Percentiles rank a stretch among this genome's conserved stretches.
phyloP scores from a whole-genome alignment of 768 basidiomycete species.

The Cyclocybe cylindracea region DNA sequence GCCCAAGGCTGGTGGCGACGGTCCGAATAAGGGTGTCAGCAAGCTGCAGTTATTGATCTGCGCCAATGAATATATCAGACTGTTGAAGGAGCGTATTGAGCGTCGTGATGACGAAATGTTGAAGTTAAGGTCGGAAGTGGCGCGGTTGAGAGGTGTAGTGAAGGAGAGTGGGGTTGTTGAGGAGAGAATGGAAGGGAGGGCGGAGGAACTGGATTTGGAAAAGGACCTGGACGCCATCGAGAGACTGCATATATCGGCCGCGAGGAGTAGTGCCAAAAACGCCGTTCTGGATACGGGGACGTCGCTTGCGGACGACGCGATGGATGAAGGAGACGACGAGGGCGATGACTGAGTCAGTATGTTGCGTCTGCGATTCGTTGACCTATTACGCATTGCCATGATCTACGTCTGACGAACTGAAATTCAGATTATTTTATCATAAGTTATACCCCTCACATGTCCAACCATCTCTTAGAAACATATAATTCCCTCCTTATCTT shows the following conservation, averaged over 20 bases:
- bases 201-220: conserved; percentile 52
- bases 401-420: no score
- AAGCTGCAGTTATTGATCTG: conserved; percentile 91
- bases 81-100: conserved; percentile 75
- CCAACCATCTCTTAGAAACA: background rate
- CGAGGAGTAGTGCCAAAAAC: background rate
- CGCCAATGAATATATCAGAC: conserved; percentile 85
- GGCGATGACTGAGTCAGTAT: conserved; percentile 14
- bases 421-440: background rate
- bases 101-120: conserved; percentile 80
- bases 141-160: conserved; percentile 54
- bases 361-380: background rate
- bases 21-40: conserved; percentile 94
- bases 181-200: conserved; percentile 44
- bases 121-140: conserved; percentile 65
- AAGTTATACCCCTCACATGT: background rate
- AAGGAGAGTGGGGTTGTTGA: conserved; percentile 55
- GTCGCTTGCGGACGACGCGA: conserved; percentile 2
- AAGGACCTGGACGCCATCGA: conserved; percentile 62
- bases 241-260: conserved; percentile 14
- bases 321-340: conserved; percentile 21
- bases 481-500: no score
- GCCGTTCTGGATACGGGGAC: background rate
- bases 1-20: conserved; percentile 80
- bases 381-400: background rate